phyloP scores from a whole-genome alignment of 192 early-diverging fungal species.

The Coemansia sp. region DNA sequence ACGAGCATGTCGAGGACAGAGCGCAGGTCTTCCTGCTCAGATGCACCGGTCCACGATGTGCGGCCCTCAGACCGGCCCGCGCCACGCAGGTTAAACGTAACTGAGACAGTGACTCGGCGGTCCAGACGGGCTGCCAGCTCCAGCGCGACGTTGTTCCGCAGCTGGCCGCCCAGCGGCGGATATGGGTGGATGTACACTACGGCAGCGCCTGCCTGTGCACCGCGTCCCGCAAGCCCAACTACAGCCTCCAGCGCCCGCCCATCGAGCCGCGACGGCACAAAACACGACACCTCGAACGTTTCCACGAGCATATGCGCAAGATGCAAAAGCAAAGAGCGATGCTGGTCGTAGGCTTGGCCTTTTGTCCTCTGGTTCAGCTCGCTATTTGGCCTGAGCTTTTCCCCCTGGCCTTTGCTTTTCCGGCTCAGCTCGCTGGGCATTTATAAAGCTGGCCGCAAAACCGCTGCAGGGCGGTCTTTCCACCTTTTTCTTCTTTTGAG shows the following conservation, averaged over 20 bases:
- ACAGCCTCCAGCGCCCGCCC: constrained; percentile 46
- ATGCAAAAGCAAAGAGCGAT: background rate
- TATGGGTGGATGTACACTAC: constrained; percentile 48
- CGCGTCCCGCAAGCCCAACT: constrained; percentile 13
- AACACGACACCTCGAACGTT: constrained; percentile 39
- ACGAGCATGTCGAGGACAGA: constrained; percentile 38
- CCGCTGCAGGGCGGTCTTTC: background rate
- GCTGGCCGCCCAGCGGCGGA: constrained; percentile 50
- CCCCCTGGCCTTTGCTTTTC: background rate
- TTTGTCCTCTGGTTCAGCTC: background rate
- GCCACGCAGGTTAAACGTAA: constrained; percentile 52
- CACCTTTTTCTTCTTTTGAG: background rate
- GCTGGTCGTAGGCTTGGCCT: background rate
- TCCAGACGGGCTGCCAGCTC: constrained; percentile 27
- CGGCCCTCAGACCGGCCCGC: constrained; percentile 52
- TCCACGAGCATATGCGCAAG: constrained; percentile 27
- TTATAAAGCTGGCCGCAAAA: background rate
- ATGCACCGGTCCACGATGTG: constrained; percentile 50
- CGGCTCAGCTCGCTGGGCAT: background rate
- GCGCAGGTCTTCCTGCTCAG: constrained; percentile 52
- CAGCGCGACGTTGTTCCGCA: constrained; percentile 48
- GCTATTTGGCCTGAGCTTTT: background rate
- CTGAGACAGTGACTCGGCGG: constrained; percentile 23
- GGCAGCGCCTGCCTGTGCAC: constrained; percentile 8
- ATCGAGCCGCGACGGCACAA: constrained; percentile 50